Evolutionary conservation across 441 rosid genomes (phyloP).

Genomic region (Syzygium malaccense): DNA sequence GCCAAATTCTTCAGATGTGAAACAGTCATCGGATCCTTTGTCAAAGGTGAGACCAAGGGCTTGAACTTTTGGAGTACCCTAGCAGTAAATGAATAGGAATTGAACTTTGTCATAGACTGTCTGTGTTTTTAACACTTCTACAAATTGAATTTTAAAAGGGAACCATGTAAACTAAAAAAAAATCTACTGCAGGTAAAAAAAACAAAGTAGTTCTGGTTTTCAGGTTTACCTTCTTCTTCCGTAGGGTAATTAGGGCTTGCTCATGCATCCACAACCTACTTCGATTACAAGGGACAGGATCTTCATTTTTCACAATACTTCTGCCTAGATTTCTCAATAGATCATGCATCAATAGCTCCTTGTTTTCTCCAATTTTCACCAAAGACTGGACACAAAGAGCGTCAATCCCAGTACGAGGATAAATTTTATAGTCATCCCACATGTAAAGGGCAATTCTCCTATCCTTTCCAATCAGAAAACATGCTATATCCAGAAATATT

Average conservation of each 20-base stretch:
- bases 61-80: background rate
- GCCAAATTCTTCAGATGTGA: background rate
- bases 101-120: too few relatives aligned
- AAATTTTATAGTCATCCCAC: background rate
- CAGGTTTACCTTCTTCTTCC: background rate
- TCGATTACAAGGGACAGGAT: too few relatives aligned
- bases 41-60: background rate
- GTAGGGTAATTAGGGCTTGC: too few relatives aligned
- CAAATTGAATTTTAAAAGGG: too few relatives aligned
- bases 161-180: too few relatives aligned
- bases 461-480: background rate
- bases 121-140: too few relatives aligned
- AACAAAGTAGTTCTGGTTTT: background rate
- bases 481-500: background rate
- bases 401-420: accelerated
- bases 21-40: background rate
- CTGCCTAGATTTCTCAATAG: background rate
- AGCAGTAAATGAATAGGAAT: too few relatives aligned
- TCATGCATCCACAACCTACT: too few relatives aligned
- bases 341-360: background rate
- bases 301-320: background rate
- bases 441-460: background rate
- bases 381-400: background rate
- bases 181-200: background rate
- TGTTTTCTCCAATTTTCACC: background rate